Conservation (phyloP, 2,329 filamentous ascomycete species). For the Hypoxylon sp. region DNA sequence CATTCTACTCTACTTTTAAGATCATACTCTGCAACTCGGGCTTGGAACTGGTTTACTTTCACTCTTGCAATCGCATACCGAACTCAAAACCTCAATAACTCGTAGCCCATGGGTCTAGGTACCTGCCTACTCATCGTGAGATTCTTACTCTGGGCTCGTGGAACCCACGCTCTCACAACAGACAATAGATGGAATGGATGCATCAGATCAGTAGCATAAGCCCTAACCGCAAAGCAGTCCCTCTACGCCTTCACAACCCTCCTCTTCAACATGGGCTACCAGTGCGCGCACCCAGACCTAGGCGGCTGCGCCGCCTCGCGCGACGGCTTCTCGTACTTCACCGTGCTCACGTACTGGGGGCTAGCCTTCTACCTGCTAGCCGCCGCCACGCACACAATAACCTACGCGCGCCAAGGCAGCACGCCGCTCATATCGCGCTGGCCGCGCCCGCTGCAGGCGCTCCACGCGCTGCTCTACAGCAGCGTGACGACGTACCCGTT, state of each 20-base stretch:
- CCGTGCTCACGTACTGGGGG: conserved; percentile 84
- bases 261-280: conserved; percentile 76
- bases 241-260: conserved; percentile 78
- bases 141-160: neutral
- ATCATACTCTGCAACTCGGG: neutral
- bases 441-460: conserved; percentile 71
- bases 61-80: neutral
- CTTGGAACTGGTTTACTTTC: neutral
- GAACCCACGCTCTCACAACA: neutral
- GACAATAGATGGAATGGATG: no score
- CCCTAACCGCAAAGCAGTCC: conserved; percentile 40
- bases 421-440: conserved; percentile 68
- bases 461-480: conserved; percentile 74
- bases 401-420: conserved; percentile 70
- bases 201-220: neutral
- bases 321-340: conserved; percentile 83
- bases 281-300: conserved; percentile 63
- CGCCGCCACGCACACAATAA: conserved; percentile 75
- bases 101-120: neutral
- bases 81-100: neutral
- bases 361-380: conserved; percentile 82
- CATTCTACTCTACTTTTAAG: conserved; percentile 27
- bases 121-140: neutral
- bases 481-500: conserved; percentile 73
- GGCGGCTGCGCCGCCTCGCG: conserved; percentile 62